Conservation (phyloP, 805 yeast genomes). For the Cyberlindnera xishuangbannaensis region DNA sequence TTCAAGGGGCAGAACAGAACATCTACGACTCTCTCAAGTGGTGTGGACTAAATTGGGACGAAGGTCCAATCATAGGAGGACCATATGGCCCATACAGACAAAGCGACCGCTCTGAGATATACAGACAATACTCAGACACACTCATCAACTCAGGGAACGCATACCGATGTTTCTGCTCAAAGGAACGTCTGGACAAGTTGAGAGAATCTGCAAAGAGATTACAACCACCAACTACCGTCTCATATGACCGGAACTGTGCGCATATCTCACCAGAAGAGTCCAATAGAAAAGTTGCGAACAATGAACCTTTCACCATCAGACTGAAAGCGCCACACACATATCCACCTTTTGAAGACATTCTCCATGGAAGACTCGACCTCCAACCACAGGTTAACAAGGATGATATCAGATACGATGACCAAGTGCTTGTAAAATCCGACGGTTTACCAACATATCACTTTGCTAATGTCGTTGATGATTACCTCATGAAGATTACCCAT, state of each 20-base stretch:
- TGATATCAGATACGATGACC: constrained; percentile 84
- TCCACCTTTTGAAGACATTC: constrained; percentile 60
- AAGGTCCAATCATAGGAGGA: constrained; percentile 55
- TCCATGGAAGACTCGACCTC: constrained; percentile 71
- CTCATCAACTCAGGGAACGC: constrained; percentile 66
- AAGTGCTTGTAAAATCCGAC: constrained; percentile 86
- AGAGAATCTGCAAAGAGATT: constrained; percentile 68
- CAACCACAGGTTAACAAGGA: constrained; percentile 71
- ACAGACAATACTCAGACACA: constrained; percentile 49
- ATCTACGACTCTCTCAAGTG: constrained; percentile 70
- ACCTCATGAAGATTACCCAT: constrained; percentile 86
- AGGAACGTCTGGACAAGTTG: constrained; percentile 63
- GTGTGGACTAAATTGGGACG: constrained; percentile 76
- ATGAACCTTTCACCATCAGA: constrained; percentile 50
- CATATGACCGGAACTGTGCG: constrained; percentile 82
- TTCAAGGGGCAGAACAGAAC: constrained; percentile 76
- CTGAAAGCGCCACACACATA: constrained; percentile 71
- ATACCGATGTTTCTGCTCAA: constrained; percentile 81
- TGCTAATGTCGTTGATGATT: constrained; percentile 94
- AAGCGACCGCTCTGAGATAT: constrained; percentile 68
- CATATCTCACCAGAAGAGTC: constrained; percentile 39
- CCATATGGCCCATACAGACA: constrained; percentile 74
- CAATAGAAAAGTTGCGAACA: constrained; percentile 28
- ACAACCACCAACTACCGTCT: constrained; percentile 85
- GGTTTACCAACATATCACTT: constrained; percentile 94